These are phyloP conservation scores for Umbilicaria muhlenbergii DNA, from an alignment of 495 filamentous ascomycete species.

Conservation along the genomic window DNA sequence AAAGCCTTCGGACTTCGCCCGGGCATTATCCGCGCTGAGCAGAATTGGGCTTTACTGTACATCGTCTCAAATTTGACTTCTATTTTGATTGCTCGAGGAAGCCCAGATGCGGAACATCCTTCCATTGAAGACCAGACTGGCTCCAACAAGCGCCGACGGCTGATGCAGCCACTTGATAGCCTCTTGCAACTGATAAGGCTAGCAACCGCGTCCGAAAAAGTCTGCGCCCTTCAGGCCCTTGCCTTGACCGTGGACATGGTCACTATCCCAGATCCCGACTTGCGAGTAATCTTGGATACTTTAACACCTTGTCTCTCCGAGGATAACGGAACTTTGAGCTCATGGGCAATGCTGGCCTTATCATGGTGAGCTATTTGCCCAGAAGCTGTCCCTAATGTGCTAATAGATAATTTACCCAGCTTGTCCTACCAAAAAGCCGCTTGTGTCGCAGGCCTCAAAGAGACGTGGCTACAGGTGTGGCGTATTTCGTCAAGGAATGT, in stretches of 20 bases:
- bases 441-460: slow-evolving; percentile 16
- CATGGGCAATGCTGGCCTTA: slow-evolving; percentile 53
- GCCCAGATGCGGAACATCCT: no score
- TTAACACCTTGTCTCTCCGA: slow-evolving; percentile 37
- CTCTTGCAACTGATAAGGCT: slow-evolving; percentile 45
- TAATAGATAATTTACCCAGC: slow-evolving; percentile 12
- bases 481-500: slow-evolving; percentile 55
- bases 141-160: slow-evolving; percentile 43
- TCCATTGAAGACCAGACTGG: no score
- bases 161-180: slow-evolving; percentile 40
- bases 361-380: slow-evolving; percentile 29
- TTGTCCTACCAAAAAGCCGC: slow-evolving; percentile 29
- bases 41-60: slow-evolving; percentile 30
- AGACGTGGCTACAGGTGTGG: slow-evolving; percentile 59
- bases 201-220: slow-evolving; percentile 33
- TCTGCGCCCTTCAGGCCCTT: slow-evolving; percentile 64
- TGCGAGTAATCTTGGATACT: slow-evolving; percentile 23
- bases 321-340: slow-evolving; percentile 35
- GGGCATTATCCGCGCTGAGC: slow-evolving; percentile 28
- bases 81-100: slow-evolving; percentile 1
- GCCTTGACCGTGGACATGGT: slow-evolving; percentile 46
- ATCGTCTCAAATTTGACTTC: slow-evolving; percentile 1
- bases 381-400: background rate
- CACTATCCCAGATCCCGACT: slow-evolving; percentile 3
- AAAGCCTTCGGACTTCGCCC: slow-evolving; percentile 23